Percentiles rank a stretch among this genome's conserved stretches.
These are phyloP conservation scores for Phytophthora syringae DNA, from an alignment of 352 stramenopile species.

Conservation along the genomic window DNA sequence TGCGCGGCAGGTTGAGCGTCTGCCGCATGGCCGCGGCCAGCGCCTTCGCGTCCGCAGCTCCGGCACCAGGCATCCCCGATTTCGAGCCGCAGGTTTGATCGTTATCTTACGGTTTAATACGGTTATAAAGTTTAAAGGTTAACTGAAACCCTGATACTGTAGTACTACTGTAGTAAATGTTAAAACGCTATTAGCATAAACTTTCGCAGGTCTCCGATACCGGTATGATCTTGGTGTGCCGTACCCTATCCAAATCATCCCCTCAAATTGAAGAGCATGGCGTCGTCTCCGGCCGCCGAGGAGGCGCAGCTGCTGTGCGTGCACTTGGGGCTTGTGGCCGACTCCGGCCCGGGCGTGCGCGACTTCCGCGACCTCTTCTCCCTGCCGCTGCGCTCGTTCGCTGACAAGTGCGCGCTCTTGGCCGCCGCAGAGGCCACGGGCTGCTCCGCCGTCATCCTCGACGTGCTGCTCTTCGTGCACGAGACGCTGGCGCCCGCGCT, in stretches of 20 bases:
- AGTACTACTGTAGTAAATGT: too few species aligned
- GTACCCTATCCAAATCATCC: conserved; percentile 2
- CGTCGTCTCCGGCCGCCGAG: conserved; percentile 28
- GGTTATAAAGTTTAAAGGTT: too few species aligned
- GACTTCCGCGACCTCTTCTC: conserved; percentile 67
- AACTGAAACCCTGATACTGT: too few species aligned
- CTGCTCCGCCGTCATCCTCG: conserved; percentile 68
- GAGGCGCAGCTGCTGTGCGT: conserved; percentile 87
- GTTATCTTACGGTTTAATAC: too few species aligned
- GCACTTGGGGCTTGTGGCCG: conserved; percentile 73
- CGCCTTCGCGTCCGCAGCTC: conserved; percentile 65
- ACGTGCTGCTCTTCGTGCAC: conserved; percentile 78
- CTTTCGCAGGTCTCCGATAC: too few species aligned
- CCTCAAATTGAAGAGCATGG: too few species aligned
- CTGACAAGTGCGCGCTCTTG: conserved; percentile 61
- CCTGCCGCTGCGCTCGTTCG: conserved; percentile 42
- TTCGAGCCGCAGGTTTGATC: conserved; percentile 20
- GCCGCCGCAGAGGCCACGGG: conserved; percentile 50
- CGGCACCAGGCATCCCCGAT: conserved; percentile 16
- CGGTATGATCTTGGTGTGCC: too few species aligned
- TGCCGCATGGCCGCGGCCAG: conserved; percentile 79
- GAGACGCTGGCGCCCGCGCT: conserved; percentile 70
- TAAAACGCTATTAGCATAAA: too few species aligned
- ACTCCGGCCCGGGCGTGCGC: conserved; percentile 24
- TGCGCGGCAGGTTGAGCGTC: conserved; percentile 96